Evolutionary conservation across 2,329 filamentous ascomycete species (phyloP).

Genomic region (Fusarium sp.): DNA sequence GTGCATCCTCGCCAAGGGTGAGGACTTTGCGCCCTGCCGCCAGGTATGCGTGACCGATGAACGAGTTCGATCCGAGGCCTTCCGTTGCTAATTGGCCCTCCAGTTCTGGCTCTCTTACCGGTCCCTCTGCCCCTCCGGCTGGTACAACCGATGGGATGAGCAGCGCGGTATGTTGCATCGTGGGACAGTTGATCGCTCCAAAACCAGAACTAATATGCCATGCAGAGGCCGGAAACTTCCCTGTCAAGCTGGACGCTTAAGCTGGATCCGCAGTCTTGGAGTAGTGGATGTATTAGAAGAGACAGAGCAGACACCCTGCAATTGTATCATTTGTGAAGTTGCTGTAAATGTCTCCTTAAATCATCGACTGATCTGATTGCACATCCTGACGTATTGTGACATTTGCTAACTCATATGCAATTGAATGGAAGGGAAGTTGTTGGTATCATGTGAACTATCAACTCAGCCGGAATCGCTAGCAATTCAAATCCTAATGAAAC

Average conservation of each 20-base stretch:
- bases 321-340: conserved; percentile 56
- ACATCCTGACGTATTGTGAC: conserved; percentile 28
- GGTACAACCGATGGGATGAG: conserved; percentile 96
- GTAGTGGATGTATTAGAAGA: conserved; percentile 49
- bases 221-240: conserved; percentile 78
- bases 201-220: conserved; percentile 49
- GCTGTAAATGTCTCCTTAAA: conserved; percentile 48
- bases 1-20: conserved; percentile 98
- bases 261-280: conserved; percentile 43
- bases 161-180: conserved; percentile 83
- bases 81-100: conserved; percentile 37
- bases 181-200: not conserved
- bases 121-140: conserved; percentile 96
- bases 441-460: conserved; percentile 42
- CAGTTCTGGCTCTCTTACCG: conserved; percentile 98
- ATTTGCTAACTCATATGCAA: conserved; percentile 24
- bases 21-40: conserved; percentile 97
- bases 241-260: conserved; percentile 75
- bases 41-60: conserved; percentile 74
- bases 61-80: not conserved
- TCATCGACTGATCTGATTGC: conserved; percentile 40
- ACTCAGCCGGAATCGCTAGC: conserved; percentile 34
- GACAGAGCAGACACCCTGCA: conserved; percentile 54
- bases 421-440: conserved; percentile 29
- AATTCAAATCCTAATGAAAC: conserved; percentile 29